Conservation (phyloP, 1,284 basidiomycete species). For the Ceratobasidium theobromae region DNA sequence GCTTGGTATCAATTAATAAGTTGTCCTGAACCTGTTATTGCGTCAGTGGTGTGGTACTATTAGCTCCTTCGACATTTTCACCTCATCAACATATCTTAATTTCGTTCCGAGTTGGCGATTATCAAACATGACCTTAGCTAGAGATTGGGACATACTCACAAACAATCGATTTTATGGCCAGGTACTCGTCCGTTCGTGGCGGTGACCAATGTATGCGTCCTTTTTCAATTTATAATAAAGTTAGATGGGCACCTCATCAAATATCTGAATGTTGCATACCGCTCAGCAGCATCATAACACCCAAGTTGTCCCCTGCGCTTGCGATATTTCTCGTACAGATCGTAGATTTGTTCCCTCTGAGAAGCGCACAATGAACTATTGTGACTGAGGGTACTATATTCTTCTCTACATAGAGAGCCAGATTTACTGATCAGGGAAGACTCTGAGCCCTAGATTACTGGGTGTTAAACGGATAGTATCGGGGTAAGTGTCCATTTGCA, state of each 20-base stretch:
- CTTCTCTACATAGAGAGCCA: constrained; percentile 49
- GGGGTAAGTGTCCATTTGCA: constrained; percentile 2
- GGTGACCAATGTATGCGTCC: constrained; percentile 22
- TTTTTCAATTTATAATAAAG: too few relatives aligned
- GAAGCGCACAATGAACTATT: constrained; percentile 56
- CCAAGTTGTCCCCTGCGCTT: constrained; percentile 50
- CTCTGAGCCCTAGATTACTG: constrained; percentile 69
- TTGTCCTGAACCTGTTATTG: constrained; percentile 56
- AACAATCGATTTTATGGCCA: constrained; percentile 10
- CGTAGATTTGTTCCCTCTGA: constrained; percentile 54
- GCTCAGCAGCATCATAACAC: constrained; percentile 65
- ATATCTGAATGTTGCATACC: too few relatives aligned
- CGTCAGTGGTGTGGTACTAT: background rate
- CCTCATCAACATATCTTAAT: constrained; percentile 72
- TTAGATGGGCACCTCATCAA: too few relatives aligned
- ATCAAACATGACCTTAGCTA: background rate
- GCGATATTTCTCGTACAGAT: constrained; percentile 57
- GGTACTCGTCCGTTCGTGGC: background rate
- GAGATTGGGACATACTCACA: constrained; percentile 39
- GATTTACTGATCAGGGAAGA: constrained; percentile 44
- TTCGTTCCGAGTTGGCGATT: too few relatives aligned
- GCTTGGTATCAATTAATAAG: constrained; percentile 61
- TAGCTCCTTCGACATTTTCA: constrained; percentile 34
- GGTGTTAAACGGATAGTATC: too few relatives aligned
- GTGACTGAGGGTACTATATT: constrained; percentile 53